Evolutionary conservation across 169 alveolate genomes (phyloP).

Genomic region (Plasmodium ovale): DNA sequence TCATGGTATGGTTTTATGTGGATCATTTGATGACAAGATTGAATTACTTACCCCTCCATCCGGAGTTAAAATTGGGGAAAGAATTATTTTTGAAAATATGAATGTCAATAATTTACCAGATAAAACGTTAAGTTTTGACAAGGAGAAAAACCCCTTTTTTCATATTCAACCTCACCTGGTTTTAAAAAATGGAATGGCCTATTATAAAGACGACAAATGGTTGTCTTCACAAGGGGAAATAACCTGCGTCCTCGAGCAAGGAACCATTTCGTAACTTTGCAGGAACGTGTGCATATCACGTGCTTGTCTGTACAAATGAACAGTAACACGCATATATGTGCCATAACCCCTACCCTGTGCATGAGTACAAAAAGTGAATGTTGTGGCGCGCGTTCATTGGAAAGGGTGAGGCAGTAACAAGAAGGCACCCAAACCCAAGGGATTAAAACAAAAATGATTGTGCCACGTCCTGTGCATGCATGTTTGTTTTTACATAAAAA

Average conservation of each 20-base stretch:
- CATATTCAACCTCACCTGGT: constrained; percentile 62
- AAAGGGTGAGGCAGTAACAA: no score
- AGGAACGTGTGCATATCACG: neutral
- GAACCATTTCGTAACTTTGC: constrained; percentile 43
- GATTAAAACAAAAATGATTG: no score
- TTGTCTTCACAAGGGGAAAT: constrained; percentile 62
- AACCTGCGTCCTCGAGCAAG: constrained; percentile 31
- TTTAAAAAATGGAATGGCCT: constrained; percentile 44
- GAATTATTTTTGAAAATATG: constrained; percentile 53
- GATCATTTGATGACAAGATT: constrained; percentile 41
- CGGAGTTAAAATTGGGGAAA: constrained; percentile 63
- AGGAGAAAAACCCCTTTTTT: constrained; percentile 62
- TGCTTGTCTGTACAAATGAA: neutral
- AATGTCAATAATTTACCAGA: constrained; percentile 36
- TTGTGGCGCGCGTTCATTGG: no score
- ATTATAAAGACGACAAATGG: constrained; percentile 50
- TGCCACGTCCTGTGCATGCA: no score
- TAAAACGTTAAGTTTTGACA: constrained; percentile 56
- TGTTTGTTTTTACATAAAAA: no score
- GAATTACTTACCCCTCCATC: constrained; percentile 66
- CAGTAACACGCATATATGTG: neutral
- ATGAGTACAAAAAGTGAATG: no score
- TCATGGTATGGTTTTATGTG: constrained; percentile 88
- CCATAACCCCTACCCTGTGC: no score
- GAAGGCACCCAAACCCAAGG: no score